Conservation (phyloP, 2,329 filamentous ascomycete species). For the Talaromyces marneffei region DNA sequence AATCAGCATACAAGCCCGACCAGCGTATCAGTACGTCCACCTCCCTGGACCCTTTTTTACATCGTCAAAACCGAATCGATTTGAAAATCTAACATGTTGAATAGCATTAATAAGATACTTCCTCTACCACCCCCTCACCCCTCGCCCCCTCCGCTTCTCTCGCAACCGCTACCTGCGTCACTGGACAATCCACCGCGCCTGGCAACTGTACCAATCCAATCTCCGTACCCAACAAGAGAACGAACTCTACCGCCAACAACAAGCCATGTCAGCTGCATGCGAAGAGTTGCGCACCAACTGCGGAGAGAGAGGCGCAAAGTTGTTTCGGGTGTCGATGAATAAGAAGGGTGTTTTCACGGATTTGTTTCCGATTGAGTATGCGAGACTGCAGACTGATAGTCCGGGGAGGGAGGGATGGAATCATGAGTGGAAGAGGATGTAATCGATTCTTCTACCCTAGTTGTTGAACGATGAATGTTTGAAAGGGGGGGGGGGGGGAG, state of each 20-base stretch:
- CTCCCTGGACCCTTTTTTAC: neutral
- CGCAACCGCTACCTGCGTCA: constrained; percentile 84
- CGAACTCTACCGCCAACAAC: constrained; percentile 73
- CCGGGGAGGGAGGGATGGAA: constrained; percentile 81
- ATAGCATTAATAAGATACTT: constrained; percentile 63
- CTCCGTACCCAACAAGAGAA: constrained; percentile 58
- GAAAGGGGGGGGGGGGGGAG: neutral
- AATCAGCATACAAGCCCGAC: constrained; percentile 29
- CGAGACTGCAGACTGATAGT: constrained; percentile 65
- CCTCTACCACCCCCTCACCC: constrained; percentile 62
- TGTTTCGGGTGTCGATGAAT: constrained; percentile 84
- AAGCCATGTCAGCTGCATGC: constrained; percentile 76
- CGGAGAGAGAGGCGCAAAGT: constrained; percentile 45
- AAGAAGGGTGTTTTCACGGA: constrained; percentile 77
- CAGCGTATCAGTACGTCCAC: constrained; percentile 40
- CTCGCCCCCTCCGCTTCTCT: constrained; percentile 77
- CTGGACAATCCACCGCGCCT: constrained; percentile 98
- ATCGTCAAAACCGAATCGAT: neutral
- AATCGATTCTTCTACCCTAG: neutral
- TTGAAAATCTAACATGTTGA: neutral
- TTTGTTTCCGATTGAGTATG: constrained; percentile 87
- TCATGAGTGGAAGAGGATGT: constrained; percentile 71
- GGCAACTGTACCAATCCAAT: constrained; percentile 72
- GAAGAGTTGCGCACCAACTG: constrained; percentile 65
- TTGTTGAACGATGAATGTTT: neutral